Conservation (phyloP, 1,139 yeast genomes). For the Saccharomyces hybrid region DNA sequence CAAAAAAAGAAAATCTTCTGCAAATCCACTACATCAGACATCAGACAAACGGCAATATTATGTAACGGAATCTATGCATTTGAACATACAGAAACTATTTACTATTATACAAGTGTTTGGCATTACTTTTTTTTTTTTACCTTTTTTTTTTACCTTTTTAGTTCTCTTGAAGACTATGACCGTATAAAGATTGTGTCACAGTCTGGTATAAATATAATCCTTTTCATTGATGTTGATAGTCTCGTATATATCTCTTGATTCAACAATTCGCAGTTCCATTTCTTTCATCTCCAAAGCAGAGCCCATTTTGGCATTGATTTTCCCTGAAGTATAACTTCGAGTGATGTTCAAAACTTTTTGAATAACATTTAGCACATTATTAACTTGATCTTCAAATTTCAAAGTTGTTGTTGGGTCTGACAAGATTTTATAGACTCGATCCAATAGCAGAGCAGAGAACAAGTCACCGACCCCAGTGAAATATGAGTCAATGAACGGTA, state of each 20-base stretch:
- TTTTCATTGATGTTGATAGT: slow-evolving; percentile 2
- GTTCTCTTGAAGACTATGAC: background rate
- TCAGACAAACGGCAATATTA: background rate
- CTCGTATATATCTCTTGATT: slow-evolving; percentile 24
- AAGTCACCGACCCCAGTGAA: slow-evolving; percentile 74
- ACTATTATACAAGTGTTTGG: background rate
- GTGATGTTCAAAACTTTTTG: slow-evolving; percentile 29
- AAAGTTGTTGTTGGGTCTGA: slow-evolving; percentile 1
- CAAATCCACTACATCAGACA: background rate
- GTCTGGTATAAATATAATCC: slow-evolving; percentile 11
- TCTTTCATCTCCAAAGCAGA: slow-evolving; percentile 27
- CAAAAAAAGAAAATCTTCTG: background rate
- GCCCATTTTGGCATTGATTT: slow-evolving; percentile 23
- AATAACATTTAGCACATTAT: slow-evolving; percentile 27
- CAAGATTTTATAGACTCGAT: slow-evolving; percentile 33
- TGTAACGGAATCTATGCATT: background rate
- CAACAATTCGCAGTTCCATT: slow-evolving; percentile 30
- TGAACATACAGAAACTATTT: background rate
- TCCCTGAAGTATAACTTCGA: slow-evolving; percentile 16
- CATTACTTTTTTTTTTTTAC: background rate
- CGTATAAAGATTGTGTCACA: slow-evolving; percentile 4
- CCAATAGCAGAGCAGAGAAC: slow-evolving; percentile 54
- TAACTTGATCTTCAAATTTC: slow-evolving; percentile 19
- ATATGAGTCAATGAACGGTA: slow-evolving; percentile 54
- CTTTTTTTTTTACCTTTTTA: background rate